These are phyloP conservation scores for Sherardia arvensis DNA, from an alignment of 257 asterid species.

Conservation along the genomic window DNA sequence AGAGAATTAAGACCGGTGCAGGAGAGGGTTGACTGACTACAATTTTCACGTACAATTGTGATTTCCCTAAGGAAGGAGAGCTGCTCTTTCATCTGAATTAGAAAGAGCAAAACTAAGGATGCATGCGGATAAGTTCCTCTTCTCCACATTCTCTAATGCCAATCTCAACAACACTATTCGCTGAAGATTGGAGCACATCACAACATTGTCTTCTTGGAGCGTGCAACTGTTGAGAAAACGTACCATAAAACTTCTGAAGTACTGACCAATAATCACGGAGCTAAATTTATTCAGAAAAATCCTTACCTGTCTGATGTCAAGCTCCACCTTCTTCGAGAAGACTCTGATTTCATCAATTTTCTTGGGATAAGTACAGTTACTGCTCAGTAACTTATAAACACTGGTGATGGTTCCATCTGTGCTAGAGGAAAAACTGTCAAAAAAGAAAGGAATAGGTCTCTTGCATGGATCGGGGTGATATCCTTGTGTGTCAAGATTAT, in stretches of 20 bases:
- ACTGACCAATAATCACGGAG: neutral
- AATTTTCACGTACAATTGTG: no score
- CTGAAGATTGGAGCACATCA: constrained; percentile 48
- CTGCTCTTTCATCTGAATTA: neutral
- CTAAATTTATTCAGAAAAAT: neutral
- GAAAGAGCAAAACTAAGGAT: constrained; percentile 4
- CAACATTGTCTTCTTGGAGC: constrained; percentile 86
- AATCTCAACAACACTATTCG: constrained; percentile 41
- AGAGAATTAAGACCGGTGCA: no score
- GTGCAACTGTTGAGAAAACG: constrained; percentile 29
- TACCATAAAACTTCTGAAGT: no score
- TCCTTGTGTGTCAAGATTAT: constrained; percentile 23
- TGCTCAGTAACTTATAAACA: constrained; percentile 31
- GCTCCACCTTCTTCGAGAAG: constrained; percentile 42
- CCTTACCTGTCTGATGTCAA: constrained; percentile 44
- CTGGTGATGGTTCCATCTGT: constrained; percentile 25
- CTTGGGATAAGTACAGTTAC: constrained; percentile 46
- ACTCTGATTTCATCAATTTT: constrained; percentile 51
- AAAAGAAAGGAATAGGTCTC: constrained; percentile 47
- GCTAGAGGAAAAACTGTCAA: constrained; percentile 22
- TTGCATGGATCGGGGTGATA: constrained; percentile 42
- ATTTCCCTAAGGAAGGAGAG: no score
- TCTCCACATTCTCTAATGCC: constrained; percentile 59
- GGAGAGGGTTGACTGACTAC: no score
- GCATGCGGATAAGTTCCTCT: constrained; percentile 59